Conservation (phyloP, 2,329 filamentous ascomycete species). For the Aureobasidium sp. region DNA sequence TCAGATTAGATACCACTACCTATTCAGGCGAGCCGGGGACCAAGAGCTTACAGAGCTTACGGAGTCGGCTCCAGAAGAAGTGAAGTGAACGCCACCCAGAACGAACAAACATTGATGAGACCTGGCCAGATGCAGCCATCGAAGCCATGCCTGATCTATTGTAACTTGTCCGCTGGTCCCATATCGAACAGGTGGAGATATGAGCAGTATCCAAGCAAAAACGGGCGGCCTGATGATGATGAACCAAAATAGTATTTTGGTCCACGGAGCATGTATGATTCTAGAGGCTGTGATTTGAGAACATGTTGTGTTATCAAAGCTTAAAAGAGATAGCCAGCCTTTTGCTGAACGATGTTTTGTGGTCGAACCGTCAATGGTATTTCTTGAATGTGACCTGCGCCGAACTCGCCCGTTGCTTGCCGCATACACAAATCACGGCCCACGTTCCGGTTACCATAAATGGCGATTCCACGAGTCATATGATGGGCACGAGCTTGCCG, state of each 20-base stretch:
- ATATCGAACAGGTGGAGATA: neutral
- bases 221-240: constrained; percentile 5
- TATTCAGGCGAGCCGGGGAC: neutral
- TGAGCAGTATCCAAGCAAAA: neutral
- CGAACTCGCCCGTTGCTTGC: neutral
- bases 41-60: neutral
- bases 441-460: neutral
- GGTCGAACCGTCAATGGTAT: too few relatives aligned
- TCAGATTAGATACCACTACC: neutral
- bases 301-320: neutral
- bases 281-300: neutral
- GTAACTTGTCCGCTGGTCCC: neutral
- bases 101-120: neutral
- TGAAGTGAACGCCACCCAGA: neutral
- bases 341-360: neutral
- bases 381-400: neutral
- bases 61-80: neutral
- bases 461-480: constrained; percentile 9
- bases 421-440: neutral
- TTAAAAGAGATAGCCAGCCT: neutral
- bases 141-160: neutral
- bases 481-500: neutral
- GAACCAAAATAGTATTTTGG: neutral
- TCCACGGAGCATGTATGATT: neutral
- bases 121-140: neutral